Evolutionary conservation across 495 filamentous ascomycete genomes (phyloP), one percentile per base, ranked within the genome.

Genomic region (Aspergillus sclerotioniger): DNA sequence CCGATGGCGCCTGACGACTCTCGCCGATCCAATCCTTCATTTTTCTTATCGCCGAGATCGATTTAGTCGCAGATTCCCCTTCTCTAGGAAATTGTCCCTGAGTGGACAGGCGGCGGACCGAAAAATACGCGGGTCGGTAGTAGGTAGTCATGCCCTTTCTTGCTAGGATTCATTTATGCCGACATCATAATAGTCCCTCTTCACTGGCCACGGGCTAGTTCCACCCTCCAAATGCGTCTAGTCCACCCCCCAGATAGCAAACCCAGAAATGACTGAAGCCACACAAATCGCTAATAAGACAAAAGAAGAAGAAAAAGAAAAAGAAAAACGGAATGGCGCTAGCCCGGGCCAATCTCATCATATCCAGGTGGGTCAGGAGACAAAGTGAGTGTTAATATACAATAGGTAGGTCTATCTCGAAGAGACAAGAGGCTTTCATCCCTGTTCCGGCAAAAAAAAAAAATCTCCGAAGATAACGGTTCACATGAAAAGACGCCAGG

Each of bases 401-500:
- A 25, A 25, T 25, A 25, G 25, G 25, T 25, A 25, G 25, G 25
- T 25, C 25, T 25, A 25, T 25, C 25, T 25, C 25, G 25, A 25
- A 25, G 25, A 2, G 25, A 25, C 25, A 25, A 25, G 25, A 25
- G 25, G 25, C 25, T 25, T 5, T 25, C 25, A 2, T 25, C 25
- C 5, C 25, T 25, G 25, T 25, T 25, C 25, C 25, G 25, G 2
- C 2, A 5, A 25, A 25, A 41, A 41, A 2, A 25, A 5, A 25
- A 25, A 41, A 41, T 41, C 5, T 12, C 12, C 10, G 6, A 12
- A 3, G 13, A 41, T n/a, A 41, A n/a, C 37, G 1, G 13, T 13
- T 79, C 65, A 83, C 80, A 82, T 83, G 66, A 98, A 85, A 71
- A 98, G 77, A 63, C 93, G 84, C 93, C 93, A 98, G 68, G 90